These are phyloP conservation scores for Penicillium maclennaniae DNA, from an alignment of 495 filamentous ascomycete species.

Conservation along the genomic window DNA sequence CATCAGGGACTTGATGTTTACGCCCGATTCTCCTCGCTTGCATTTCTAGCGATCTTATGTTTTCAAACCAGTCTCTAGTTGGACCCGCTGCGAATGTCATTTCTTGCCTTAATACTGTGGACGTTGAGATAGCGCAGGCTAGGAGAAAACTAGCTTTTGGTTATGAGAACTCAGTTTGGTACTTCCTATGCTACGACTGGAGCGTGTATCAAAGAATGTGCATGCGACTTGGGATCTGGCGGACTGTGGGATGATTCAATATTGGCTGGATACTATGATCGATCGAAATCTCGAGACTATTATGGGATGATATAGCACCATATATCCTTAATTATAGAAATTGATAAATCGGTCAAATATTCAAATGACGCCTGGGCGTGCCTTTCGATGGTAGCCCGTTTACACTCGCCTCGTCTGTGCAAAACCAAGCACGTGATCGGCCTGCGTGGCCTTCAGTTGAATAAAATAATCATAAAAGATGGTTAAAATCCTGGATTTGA, in stretches of 20 bases:
- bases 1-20: constrained; percentile 24
- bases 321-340: no score
- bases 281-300: constrained; percentile 25
- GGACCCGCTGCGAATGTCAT: constrained; percentile 19
- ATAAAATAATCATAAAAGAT: no score
- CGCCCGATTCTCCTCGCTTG: constrained; percentile 21
- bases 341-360: no score
- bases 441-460: background rate
- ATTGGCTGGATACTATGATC: constrained; percentile 27
- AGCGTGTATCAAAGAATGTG: constrained; percentile 20
- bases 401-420: background rate
- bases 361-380: no score
- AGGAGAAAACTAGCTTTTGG: constrained; percentile 23
- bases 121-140: constrained; percentile 27
- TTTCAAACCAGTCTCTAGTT: constrained; percentile 18
- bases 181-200: constrained; percentile 24
- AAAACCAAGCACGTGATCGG: constrained; percentile 7
- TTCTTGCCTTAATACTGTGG: constrained; percentile 19
- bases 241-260: constrained; percentile 16
- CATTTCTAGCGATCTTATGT: constrained; percentile 26
- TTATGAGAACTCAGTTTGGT: constrained; percentile 23
- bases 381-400: background rate
- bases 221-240: constrained; percentile 23
- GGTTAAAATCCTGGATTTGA: no score
- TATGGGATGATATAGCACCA: constrained; percentile 24